Percentiles rank a stretch among this genome's conserved stretches.
Evolutionary conservation across 176 grass and related monocot species (phyloP).

Genomic region (Calamus simplicifolius): DNA sequence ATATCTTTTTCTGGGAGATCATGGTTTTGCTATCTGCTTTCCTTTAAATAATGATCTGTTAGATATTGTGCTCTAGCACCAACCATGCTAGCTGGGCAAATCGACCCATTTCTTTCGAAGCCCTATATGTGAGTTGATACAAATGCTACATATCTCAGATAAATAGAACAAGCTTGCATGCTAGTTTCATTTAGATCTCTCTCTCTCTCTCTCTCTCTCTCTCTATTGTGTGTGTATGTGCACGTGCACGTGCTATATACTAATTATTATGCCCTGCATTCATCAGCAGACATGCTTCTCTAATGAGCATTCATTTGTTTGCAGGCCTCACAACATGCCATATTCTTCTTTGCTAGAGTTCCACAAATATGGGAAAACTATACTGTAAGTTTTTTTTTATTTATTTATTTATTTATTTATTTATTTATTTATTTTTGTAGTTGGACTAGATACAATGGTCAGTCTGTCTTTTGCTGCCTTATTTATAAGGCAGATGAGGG

Average conservation of each 20-base stretch:
- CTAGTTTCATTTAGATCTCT: no score
- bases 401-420: no score
- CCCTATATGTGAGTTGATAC: conserved; percentile 63
- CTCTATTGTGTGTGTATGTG: no score
- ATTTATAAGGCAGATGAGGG: no score
- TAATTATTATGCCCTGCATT: no score
- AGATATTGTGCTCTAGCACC: conserved; percentile 91
- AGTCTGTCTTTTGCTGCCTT: no score
- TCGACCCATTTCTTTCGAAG: conserved; percentile 87
- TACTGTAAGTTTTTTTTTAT: conserved; percentile 34
- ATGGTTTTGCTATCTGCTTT: conserved; percentile 10
- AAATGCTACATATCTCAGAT: background rate
- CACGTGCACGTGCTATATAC: no score
- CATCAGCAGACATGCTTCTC: background rate
- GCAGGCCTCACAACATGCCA: conserved; percentile 85
- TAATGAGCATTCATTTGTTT: conserved; percentile 2
- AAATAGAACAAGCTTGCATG: no score
- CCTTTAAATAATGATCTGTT: conserved; percentile 30
- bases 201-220: no score
- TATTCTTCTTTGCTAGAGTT: conserved; percentile 95
- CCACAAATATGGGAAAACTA: conserved; percentile 98
- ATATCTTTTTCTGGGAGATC: background rate
- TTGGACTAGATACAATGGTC: background rate
- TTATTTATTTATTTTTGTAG: no score
- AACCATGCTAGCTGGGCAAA: conserved; percentile 66